A percentile compares a stretch with the other conserved stretches of the same genome.
These are phyloP conservation scores for Nemania sp. DNA, from an alignment of 2,329 filamentous ascomycete genomes.

Conservation along the genomic window DNA sequence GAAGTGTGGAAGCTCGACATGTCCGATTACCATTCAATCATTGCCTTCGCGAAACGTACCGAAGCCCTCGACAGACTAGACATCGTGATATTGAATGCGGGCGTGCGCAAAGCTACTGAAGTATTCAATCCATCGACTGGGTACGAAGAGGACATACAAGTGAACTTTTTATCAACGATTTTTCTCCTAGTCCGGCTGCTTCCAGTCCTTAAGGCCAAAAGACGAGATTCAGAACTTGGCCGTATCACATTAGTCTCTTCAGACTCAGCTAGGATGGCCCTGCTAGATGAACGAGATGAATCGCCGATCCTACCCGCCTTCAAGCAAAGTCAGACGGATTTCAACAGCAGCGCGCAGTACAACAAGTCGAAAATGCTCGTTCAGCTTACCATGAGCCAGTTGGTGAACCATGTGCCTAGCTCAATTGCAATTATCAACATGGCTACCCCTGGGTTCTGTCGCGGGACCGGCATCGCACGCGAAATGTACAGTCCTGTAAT, in stretches of 20 bases:
- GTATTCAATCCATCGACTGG: slow-evolving; percentile 7
- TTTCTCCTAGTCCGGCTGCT: slow-evolving; percentile 5
- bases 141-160: slow-evolving; percentile 13
- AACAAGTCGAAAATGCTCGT: too few species aligned
- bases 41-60: neutral
- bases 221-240: slow-evolving; percentile 5
- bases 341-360: too few species aligned
- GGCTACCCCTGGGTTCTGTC: too few species aligned
- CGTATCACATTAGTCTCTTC: slow-evolving; percentile 47
- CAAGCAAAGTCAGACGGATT: too few species aligned
- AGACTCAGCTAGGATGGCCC: slow-evolving; percentile 43
- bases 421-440: too few species aligned
- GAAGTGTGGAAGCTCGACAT: slow-evolving; percentile 7
- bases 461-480: too few species aligned
- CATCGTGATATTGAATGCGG: slow-evolving; percentile 8
- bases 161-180: slow-evolving; percentile 10
- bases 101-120: neutral
- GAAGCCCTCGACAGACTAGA: slow-evolving; percentile 1
- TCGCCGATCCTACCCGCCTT: too few species aligned
- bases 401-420: too few species aligned
- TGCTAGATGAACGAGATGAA: too few species aligned
- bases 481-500: too few species aligned
- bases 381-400: too few species aligned
- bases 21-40: neutral
- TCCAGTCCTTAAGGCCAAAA: slow-evolving; percentile 9